phyloP scores from a whole-genome alignment of 805 yeast genomes.

The Dipodascus geniculatus region DNA sequence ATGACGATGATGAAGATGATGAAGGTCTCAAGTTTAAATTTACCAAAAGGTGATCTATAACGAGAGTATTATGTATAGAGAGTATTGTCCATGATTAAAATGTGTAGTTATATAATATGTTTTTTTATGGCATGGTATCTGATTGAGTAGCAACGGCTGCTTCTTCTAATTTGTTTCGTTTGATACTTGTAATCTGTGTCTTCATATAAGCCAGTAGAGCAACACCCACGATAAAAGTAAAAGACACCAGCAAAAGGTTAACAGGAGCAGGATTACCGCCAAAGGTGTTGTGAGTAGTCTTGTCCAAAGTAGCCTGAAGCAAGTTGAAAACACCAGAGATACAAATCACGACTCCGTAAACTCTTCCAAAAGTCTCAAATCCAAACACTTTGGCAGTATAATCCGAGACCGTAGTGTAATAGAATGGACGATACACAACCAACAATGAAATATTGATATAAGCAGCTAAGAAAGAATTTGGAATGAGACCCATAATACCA shows the following conservation, averaged over 20 bases:
- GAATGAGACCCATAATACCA: constrained; percentile 60
- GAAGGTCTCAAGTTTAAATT: background rate
- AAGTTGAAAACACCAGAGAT: constrained; percentile 74
- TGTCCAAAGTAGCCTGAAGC: constrained; percentile 58
- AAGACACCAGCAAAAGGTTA: constrained; percentile 41
- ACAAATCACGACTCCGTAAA: constrained; percentile 78
- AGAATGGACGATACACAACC: constrained; percentile 82
- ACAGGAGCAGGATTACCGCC: constrained; percentile 72
- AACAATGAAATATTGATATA: constrained; percentile 56
- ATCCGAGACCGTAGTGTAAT: constrained; percentile 86
- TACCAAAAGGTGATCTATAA: background rate
- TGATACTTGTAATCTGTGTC: constrained; percentile 31
- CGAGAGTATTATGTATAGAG: too few relatives aligned
- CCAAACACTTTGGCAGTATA: constrained; percentile 91
- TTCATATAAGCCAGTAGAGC: constrained; percentile 21
- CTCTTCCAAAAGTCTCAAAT: constrained; percentile 80
- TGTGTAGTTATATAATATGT: background rate
- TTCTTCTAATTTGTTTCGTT: constrained; percentile 40
- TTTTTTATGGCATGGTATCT: constrained; percentile 18
- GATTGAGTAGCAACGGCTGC: constrained; percentile 55
- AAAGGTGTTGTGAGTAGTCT: constrained; percentile 54
- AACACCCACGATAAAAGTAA: constrained; percentile 28
- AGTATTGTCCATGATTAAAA: too few relatives aligned
- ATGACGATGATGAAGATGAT: background rate
- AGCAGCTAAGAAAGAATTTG: constrained; percentile 35